Evolutionary conservation across 805 yeast species (phyloP).

Genomic region (Suhomyces tanzawaensis): DNA sequence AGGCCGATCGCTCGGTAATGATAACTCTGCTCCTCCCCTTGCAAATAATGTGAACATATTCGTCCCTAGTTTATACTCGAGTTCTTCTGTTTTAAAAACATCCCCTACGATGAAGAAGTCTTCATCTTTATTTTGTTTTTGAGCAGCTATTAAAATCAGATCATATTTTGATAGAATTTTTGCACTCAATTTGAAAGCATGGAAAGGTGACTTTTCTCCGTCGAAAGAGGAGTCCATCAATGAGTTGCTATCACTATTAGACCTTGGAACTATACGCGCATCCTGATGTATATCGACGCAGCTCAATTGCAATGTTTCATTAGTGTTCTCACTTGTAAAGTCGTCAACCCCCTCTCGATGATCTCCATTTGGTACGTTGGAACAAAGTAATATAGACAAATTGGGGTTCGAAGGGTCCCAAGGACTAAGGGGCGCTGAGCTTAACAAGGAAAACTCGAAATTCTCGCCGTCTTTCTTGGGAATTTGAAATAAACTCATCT

Average conservation of each 20-base stretch:
- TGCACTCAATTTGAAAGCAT: slow-evolving; percentile 44
- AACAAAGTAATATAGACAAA: slow-evolving; percentile 21
- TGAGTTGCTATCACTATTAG: slow-evolving; percentile 33
- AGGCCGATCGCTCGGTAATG: slow-evolving; percentile 44
- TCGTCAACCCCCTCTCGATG: slow-evolving; percentile 24
- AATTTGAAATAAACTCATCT: slow-evolving; percentile 7
- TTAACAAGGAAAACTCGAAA: slow-evolving; percentile 18
- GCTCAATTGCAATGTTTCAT: slow-evolving; percentile 32
- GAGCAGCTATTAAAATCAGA: slow-evolving; percentile 46
- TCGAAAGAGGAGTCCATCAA: slow-evolving; percentile 56
- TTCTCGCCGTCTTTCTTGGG: slow-evolving; percentile 1
- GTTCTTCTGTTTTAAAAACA: slow-evolving; percentile 21
- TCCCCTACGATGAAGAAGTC: slow-evolving; percentile 40
- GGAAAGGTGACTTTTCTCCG: slow-evolving; percentile 48
- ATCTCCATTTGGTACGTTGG: slow-evolving; percentile 3
- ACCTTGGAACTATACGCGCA: slow-evolving; percentile 48
- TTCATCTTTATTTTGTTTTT: slow-evolving; percentile 15
- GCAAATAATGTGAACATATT: slow-evolving; percentile 38
- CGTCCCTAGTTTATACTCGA: slow-evolving; percentile 21
- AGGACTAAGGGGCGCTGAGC: slow-evolving; percentile 13
- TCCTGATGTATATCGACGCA: slow-evolving; percentile 48
- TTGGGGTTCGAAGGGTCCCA: slow-evolving; percentile 10
- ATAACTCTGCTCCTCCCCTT: slow-evolving; percentile 39
- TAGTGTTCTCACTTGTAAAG: slow-evolving; percentile 36
- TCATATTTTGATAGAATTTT: slow-evolving; percentile 44